phyloP scores from a whole-genome alignment of 2,329 filamentous ascomycete genomes.

The Tolypocladium pustulatum region DNA sequence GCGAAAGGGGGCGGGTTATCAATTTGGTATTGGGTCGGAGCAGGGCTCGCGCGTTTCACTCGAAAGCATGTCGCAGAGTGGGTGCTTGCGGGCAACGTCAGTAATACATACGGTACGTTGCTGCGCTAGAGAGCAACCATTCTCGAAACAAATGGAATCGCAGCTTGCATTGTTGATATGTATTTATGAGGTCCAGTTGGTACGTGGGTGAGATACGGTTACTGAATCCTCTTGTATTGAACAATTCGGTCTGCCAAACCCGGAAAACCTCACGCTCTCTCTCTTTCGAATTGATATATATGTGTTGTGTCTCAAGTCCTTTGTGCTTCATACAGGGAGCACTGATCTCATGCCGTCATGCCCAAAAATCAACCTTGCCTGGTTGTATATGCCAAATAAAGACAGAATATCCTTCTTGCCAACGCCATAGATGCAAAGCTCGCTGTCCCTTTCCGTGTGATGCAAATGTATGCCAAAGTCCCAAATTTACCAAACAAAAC shows the following conservation, averaged over 20 bases:
- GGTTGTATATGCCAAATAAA: background rate
- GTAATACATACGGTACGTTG: background rate
- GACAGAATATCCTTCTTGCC: background rate
- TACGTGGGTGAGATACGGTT: background rate
- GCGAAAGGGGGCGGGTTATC: slow-evolving; percentile 4
- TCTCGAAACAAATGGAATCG: background rate
- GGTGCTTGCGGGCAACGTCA: background rate
- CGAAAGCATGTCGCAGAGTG: background rate
- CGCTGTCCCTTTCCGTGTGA: background rate
- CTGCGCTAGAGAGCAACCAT: background rate
- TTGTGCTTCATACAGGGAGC: background rate
- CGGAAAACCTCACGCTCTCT: no score
- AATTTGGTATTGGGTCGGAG: background rate
- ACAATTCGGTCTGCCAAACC: background rate
- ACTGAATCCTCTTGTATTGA: no score
- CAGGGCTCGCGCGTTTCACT: background rate
- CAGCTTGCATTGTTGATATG: background rate
- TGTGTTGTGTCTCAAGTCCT: background rate
- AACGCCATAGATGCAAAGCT: background rate
- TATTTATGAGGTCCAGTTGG: background rate
- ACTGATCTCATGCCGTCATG: background rate
- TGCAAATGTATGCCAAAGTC: background rate
- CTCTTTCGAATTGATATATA: background rate
- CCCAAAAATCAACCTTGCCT: background rate
- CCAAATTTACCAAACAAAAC: background rate